Conservation (phyloP, 768 basidiomycete species). For the Leucosporidium scottii region DNA sequence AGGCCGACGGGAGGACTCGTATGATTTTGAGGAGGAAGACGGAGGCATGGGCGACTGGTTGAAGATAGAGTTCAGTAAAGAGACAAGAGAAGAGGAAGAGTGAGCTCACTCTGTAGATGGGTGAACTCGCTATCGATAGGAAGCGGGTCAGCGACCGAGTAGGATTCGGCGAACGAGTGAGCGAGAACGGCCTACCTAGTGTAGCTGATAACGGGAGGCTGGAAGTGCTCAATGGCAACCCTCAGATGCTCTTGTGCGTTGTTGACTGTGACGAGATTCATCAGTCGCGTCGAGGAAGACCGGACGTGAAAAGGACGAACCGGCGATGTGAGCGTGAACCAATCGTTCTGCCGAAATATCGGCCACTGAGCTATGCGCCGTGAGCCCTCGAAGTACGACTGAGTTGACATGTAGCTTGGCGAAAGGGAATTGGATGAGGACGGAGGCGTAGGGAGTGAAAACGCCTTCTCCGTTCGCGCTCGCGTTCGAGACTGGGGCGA, state of each 20-base stretch:
- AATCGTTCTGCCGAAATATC: neutral
- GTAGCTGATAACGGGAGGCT: neutral
- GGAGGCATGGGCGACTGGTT: too few species aligned
- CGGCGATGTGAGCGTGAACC: neutral
- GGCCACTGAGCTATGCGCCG: neutral
- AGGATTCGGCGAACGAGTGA: too few species aligned
- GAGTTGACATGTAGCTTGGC: neutral
- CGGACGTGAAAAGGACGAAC: too few species aligned
- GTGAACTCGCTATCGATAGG: neutral
- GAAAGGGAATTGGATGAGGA: neutral
- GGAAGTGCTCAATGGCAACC: neutral
- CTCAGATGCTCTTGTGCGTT: neutral
- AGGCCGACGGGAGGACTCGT: neutral
- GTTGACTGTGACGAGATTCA: neutral
- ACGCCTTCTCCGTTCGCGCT: neutral
- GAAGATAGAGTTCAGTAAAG: too few species aligned
- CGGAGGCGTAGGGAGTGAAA: neutral
- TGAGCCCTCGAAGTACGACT: neutral
- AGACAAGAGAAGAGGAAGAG: too few species aligned
- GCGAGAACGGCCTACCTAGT: neutral
- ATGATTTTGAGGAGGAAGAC: neutral
- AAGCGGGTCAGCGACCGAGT: too few species aligned
- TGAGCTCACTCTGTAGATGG: neutral
- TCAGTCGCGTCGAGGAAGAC: too few species aligned
- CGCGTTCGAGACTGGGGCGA: neutral